Evolutionary conservation across 805 yeast species (phyloP).

Genomic region (Pichia cabralensis): DNA sequence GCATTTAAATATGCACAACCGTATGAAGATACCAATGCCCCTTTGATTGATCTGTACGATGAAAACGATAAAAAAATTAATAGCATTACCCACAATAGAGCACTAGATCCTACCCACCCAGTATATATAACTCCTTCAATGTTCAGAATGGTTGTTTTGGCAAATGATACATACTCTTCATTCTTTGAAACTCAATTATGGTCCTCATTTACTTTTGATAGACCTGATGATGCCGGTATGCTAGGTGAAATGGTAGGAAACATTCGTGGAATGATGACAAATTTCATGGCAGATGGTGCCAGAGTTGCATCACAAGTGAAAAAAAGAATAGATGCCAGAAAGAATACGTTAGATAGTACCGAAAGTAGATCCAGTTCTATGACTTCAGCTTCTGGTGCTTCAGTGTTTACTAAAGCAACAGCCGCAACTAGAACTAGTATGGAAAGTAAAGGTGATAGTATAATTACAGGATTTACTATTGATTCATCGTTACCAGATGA

Average conservation of each 20-base stretch:
- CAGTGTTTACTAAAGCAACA: not conserved
- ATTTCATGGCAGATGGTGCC: slow-evolving; percentile 83
- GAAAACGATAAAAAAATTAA: slow-evolving; percentile 21
- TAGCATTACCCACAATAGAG: slow-evolving; percentile 51
- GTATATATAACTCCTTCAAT: slow-evolving; percentile 71
- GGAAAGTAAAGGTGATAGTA: slow-evolving; percentile 11
- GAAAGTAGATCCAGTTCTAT: slow-evolving; percentile 7
- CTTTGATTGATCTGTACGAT: slow-evolving; percentile 34
- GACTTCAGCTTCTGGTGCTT: not conserved
- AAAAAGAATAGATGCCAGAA: slow-evolving; percentile 63
- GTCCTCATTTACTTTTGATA: slow-evolving; percentile 55
- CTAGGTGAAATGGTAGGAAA: slow-evolving; percentile 35
- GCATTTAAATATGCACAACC: slow-evolving; percentile 88
- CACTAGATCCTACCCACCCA: slow-evolving; percentile 73
- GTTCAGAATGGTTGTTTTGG: slow-evolving; percentile 87
- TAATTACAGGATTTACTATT: slow-evolving; percentile 8
- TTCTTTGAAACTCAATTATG: slow-evolving; percentile 66
- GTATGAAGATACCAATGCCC: slow-evolving; percentile 34
- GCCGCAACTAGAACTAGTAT: slow-evolving; percentile 2
- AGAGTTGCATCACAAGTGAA: slow-evolving; percentile 86
- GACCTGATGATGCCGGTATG: slow-evolving; percentile 23
- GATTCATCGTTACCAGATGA: slow-evolving; percentile 4
- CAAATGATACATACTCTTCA: slow-evolving; percentile 87
- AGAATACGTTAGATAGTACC: slow-evolving; percentile 5
- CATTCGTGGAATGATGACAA: slow-evolving; percentile 81